Conservation (phyloP, 2,329 filamentous ascomycete genomes). For the Alternaria sp. region DNA sequence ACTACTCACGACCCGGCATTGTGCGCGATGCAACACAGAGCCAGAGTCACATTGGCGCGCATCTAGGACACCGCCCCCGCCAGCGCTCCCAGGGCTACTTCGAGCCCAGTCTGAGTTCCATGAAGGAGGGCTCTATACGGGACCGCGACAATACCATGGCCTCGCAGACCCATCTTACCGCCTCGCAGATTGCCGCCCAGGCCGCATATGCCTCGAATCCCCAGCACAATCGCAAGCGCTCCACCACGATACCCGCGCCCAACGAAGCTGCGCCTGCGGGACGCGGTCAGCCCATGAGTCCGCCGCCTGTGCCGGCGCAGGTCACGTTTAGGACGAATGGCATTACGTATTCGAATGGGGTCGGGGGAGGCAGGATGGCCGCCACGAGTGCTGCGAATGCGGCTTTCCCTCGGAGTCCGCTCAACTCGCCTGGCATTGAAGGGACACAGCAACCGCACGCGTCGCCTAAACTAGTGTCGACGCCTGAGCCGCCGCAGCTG, state of each 20-base stretch:
- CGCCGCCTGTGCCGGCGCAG: slow-evolving; percentile 58
- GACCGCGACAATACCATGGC: slow-evolving; percentile 51
- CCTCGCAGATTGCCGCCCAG: slow-evolving; percentile 82
- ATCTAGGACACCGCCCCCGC: slow-evolving; percentile 63
- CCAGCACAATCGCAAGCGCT: slow-evolving; percentile 67
- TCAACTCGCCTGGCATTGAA: slow-evolving; percentile 51
- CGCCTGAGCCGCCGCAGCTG: slow-evolving; percentile 57
- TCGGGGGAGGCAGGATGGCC: slow-evolving; percentile 65
- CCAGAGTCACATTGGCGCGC: slow-evolving; percentile 37
- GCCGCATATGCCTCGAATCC: slow-evolving; percentile 73
- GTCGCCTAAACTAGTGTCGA: slow-evolving; percentile 41
- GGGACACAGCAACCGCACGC: slow-evolving; percentile 32
- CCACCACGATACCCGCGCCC: slow-evolving; percentile 72
- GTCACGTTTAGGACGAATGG: slow-evolving; percentile 51
- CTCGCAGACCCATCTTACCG: slow-evolving; percentile 53
- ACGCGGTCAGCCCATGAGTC: slow-evolving; percentile 58
- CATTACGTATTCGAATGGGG: slow-evolving; percentile 65
- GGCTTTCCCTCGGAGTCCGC: slow-evolving; percentile 70
- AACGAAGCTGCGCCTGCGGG: slow-evolving; percentile 37
- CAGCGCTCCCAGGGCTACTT: slow-evolving; percentile 79
- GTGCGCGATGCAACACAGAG: slow-evolving; percentile 45
- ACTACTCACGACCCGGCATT: slow-evolving; percentile 47
- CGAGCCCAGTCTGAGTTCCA: slow-evolving; percentile 73
- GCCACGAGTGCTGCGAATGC: slow-evolving; percentile 76
- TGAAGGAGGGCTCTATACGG: slow-evolving; percentile 57